Percentiles rank a stretch among this genome's conserved stretches.
Conservation (phyloP, 768 basidiomycete genomes). For the Tephrocybe rancida region DNA sequence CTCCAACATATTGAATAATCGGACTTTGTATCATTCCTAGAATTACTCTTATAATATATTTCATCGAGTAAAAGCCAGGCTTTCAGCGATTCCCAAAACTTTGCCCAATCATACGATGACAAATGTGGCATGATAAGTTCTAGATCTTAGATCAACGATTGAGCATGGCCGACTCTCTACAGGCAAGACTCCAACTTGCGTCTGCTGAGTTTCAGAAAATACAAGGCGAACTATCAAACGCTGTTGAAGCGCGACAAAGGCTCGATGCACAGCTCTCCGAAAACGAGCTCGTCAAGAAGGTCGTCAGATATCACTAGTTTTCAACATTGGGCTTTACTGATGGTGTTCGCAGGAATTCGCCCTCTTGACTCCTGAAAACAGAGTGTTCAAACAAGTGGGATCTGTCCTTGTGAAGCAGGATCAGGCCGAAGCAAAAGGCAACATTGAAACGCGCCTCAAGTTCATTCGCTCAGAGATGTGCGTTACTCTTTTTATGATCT, state of each 20-base stretch:
- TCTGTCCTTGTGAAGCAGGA: conserved; percentile 92
- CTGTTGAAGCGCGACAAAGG: conserved; percentile 80
- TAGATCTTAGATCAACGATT: neutral
- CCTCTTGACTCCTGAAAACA: conserved; percentile 70
- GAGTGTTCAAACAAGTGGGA: conserved; percentile 89
- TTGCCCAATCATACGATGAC: neutral
- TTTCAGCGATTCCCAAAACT: no score
- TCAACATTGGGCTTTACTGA: neutral
- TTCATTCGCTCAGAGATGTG: conserved; percentile 91
- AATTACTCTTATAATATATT: no score
- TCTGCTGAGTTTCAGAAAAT: conserved; percentile 81
- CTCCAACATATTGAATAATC: neutral
- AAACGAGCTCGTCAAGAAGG: conserved; percentile 92
- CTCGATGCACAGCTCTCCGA: conserved; percentile 92
- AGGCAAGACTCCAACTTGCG: conserved; percentile 62
- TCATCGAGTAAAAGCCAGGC: no score
- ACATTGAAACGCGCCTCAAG: conserved; percentile 87
- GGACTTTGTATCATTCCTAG: no score
- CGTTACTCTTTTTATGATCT: conserved; percentile 34
- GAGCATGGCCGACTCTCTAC: conserved; percentile 39
- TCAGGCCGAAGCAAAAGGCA: conserved; percentile 80
- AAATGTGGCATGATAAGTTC: neutral
- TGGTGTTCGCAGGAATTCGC: conserved; percentile 73
- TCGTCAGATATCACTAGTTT: conserved; percentile 21
- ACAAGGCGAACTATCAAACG: conserved; percentile 69